Evolutionary conservation across 345 rosid genomes (phyloP).

Genomic region (Lagerstroemia speciosa): DNA sequence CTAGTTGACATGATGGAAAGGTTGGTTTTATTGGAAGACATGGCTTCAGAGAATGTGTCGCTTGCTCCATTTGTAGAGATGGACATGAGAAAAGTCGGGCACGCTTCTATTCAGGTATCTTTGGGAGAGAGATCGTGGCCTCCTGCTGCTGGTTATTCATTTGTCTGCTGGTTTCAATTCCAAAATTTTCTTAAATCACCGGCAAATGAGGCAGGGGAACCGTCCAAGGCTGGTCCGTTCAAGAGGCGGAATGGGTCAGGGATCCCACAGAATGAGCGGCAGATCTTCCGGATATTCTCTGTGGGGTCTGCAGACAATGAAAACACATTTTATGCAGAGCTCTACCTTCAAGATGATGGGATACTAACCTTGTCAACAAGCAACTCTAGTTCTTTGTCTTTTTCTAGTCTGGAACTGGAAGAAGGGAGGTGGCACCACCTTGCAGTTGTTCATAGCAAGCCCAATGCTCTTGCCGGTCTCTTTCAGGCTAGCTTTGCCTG

Average conservation of each 20-base stretch:
- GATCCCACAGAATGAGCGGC: slow-evolving; percentile 51
- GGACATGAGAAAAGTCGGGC: slow-evolving; percentile 94
- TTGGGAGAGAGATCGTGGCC: slow-evolving; percentile 99
- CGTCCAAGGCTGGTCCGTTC: slow-evolving; percentile 43
- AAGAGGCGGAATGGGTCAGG: slow-evolving; percentile 40
- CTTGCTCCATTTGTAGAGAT: slow-evolving; percentile 91
- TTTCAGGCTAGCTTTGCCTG: slow-evolving; percentile 97
- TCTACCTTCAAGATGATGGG: slow-evolving; percentile 93
- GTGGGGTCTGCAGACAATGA: slow-evolving; percentile 79
- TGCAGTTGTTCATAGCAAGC: slow-evolving; percentile 98
- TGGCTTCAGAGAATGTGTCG: slow-evolving; percentile 66
- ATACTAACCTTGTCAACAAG: slow-evolving; percentile 90
- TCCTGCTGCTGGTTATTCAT: slow-evolving; percentile 99
- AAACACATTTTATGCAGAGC: slow-evolving; percentile 75
- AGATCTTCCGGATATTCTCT: slow-evolving; percentile 74
- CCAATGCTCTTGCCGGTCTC: slow-evolving; percentile 98
- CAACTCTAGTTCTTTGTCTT: slow-evolving; percentile 75
- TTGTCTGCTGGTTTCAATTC: slow-evolving; percentile 97
- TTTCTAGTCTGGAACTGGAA: slow-evolving; percentile 90
- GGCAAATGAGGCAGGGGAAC: slow-evolving; percentile 47
- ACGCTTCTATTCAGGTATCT: slow-evolving; percentile 95
- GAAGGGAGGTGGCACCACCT: slow-evolving; percentile 99
- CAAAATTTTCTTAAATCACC: slow-evolving; percentile 58
- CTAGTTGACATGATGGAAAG: slow-evolving; percentile 94
- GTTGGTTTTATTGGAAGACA: slow-evolving; percentile 81